A percentile compares a stretch with the other conserved stretches of the same genome.
These are phyloP conservation scores for Suaeda aralocaspica DNA, from an alignment of 148 eudicot genomes.

Conservation along the genomic window DNA sequence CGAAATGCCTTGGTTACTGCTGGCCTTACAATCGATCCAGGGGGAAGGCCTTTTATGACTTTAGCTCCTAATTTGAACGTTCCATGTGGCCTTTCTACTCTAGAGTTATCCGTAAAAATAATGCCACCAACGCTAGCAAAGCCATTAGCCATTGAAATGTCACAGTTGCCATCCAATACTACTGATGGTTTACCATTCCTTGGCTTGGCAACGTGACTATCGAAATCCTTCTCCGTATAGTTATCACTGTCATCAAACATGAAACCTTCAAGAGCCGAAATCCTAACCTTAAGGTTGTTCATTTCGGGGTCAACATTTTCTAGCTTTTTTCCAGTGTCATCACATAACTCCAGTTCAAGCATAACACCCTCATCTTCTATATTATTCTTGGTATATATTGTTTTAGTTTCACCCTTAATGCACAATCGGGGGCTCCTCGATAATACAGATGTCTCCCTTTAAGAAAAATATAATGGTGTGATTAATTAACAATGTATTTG, in stretches of 20 bases:
- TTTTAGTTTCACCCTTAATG: conserved; percentile 13
- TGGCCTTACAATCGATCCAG: conserved; percentile 43
- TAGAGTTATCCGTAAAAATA: conserved; percentile 62
- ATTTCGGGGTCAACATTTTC: conserved; percentile 23
- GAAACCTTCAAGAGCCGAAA: conserved; percentile 50
- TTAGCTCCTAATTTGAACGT: conserved; percentile 56
- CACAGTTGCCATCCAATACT: conserved; percentile 37
- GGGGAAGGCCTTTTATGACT: conserved; percentile 30
- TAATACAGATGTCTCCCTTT: conserved; percentile 7
- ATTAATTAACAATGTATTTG: too few relatives aligned
- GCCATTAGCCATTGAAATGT: conserved; percentile 35
- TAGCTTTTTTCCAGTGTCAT: conserved; percentile 16
- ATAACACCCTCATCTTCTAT: conserved; percentile 19
- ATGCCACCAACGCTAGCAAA: conserved; percentile 35
- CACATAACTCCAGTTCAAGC: conserved; percentile 12
- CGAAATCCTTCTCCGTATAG: conserved; percentile 43
- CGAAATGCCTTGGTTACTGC: conserved; percentile 48
- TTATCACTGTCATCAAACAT: conserved; percentile 29
- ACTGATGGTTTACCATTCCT: conserved; percentile 43
- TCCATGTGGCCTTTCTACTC: conserved; percentile 38
- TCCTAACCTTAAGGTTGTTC: conserved; percentile 30
- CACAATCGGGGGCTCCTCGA: conserved; percentile 1
- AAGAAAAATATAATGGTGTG: too few relatives aligned
- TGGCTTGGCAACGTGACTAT: conserved; percentile 30
- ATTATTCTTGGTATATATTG: not conserved